Evolutionary conservation across 2,329 filamentous ascomycete species (phyloP), one percentile per base, ranked within the genome.

Genomic region (Fusarium clavum): DNA sequence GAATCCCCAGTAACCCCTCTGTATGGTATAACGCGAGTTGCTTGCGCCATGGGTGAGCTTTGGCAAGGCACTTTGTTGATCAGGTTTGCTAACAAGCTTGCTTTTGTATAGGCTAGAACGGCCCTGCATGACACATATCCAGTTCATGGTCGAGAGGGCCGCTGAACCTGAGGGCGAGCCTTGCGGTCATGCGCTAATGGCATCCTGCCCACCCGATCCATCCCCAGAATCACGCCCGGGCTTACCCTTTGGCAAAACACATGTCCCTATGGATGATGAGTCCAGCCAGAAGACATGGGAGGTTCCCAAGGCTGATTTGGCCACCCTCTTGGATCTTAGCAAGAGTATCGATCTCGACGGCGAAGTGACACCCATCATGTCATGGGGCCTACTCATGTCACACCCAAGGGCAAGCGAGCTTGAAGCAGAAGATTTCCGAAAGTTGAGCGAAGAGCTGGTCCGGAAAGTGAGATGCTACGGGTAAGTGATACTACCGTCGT

Each of bases 291-390:
- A 92, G 78, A 95, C 94, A 52, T 95, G 94, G 82, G 91, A 96
- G 77, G 83, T 96, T 8, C 90, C 87, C 63, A 92, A 91, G 77
- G 87, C 87, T 40, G 93, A 96, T 75, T 85, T 99, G 52, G 84
- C 90, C 54, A 97, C 92, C 57, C 84, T 98, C 57, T 87, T 98
- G 64, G 92, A 97, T 77, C 86, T 98, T 58, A 97, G 94, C 81
- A 88, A 90, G 73, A 90, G 91, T 73, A 85, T 98, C 27, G 91
- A 96, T 73, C 88, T 96, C 4, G 93, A 96, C 66, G 94, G 94
- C 55, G 93, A 97, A 81, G 93, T 98, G 75, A 98, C 95, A 20
- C 96, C 96, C 0, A 92, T 98, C 71, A 97, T 97, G 93, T 94
- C 94, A 1, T 95, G 96, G 89, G 92, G 93, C 52, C 92, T 93